Evolutionary conservation across 176 grass and related monocot genomes (phyloP), one percentile per base, ranked within the genome.

Genomic region (Cenchrus fungigraminus): DNA sequence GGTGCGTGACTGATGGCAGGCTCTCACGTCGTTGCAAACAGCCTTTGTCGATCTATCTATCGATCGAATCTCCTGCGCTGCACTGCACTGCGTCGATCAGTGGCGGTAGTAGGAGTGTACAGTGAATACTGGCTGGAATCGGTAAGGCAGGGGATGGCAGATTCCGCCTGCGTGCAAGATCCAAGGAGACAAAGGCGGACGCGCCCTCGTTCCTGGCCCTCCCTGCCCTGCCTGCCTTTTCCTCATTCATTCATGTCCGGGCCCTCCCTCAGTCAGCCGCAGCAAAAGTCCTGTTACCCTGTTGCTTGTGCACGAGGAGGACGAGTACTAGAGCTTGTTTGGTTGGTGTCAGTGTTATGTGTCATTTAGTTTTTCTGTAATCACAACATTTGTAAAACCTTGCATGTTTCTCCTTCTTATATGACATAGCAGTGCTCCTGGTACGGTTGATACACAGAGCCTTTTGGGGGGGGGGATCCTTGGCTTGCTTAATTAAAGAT

Each of bases 101-200:
- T 19, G 17, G 50, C 3, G 9, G 46, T 12, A 32, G 45, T 20
- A 28, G 14, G 13, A 65, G 58, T 1, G 22, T 25, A 25, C 22
- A 29, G 34, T 13, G 6, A 42, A 29, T 4, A 32, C 31, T 32
- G 31, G 31, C 31, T 32, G 0, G 17, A 20, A 49, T 49, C 9
- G 47, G 47, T 2, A 11, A 4, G 79, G 20, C 17, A 60, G 49
- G n/a, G 11, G 11, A 37, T 0, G 9, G 3, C 44, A 60, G 74
- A 79, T 79, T 43, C 75, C 42, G 43, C 40, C 51, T 22, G 43
- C 8, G 53, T 62, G 84, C 78, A 68, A 77, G 12, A 20, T 87
- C 86, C 62, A 82, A 87, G 53, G n/a, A 80, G 76, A 34, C 37
- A 1, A 47, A n/a, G 17, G 29, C 59, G 59, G 65, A 40, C 44